Evolutionary conservation across 768 basidiomycete species (phyloP), one percentile per base, ranked within the genome.

Genomic region (Auriscalpium microsporum): DNA sequence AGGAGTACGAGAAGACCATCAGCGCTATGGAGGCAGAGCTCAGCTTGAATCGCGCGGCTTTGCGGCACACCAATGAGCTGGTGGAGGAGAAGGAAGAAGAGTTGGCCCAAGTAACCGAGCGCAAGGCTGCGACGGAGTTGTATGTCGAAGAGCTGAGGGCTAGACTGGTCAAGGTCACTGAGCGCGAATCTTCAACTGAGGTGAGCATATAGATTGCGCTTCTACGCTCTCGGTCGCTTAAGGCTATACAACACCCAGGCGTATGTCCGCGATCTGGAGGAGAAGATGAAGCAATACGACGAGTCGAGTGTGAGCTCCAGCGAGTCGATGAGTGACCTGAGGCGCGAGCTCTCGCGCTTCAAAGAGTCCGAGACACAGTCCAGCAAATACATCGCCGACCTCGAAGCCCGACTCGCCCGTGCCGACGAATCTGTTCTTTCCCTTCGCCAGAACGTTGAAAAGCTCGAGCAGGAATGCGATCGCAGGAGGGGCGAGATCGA

Each of bases 1-100:
- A 96, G 71, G 94, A 97, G 72, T 99, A 99, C 70, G 95, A 99
- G 76, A 93, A 95, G 76, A 92, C 93, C 1, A 95, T 98, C 61
- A 80, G 84, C 44, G 87, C 92, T 2, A 87, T 99, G 79, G 96
- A 99, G 69, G 90, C 89, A 0, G 93, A 95, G 70, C 76, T 96
- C 52, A 89, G 80, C 61, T 75, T 94, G 54, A 93, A 93, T 62
- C 79, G 87, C 50, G 91, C 90, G 1, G 91, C 94, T 17, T 73
- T 96, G 67, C 74, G 88, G 50, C 86, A 93, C 64, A 92, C 95
- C 52, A 95, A 96, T 67, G 91, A 94, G 63, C 77, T 96, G 71
- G 85, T 91, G 46, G 87, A 90, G 59, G 94, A 96, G 71, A 94
- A 92, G 69, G 92, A 94, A 66, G 84, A 85, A 3, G 87, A 94